phyloP scores from a whole-genome alignment of 1,139 yeast species.

The Saccharomyces hybrid region DNA sequence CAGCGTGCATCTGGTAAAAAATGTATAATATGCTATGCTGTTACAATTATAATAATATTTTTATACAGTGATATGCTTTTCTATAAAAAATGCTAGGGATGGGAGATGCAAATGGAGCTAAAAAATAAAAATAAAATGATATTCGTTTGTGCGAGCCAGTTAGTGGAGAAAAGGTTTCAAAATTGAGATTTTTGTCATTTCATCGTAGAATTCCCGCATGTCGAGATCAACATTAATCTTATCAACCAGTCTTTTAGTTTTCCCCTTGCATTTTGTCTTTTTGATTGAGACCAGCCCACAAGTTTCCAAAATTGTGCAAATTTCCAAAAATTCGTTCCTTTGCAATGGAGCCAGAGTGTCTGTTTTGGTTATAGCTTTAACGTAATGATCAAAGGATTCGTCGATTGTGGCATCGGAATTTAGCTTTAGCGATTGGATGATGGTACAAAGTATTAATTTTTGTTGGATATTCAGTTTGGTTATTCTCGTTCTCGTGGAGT shows the following conservation, averaged over 20 bases:
- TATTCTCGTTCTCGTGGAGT: constrained; percentile 43
- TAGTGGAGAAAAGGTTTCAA: constrained; percentile 13
- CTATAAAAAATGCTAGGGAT: background rate
- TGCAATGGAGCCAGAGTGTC: constrained; percentile 47
- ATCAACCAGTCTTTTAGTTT: constrained; percentile 22
- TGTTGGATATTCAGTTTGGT: constrained; percentile 66
- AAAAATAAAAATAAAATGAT: too few species aligned
- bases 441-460: constrained; percentile 59
- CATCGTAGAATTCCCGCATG: constrained; percentile 27
- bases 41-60: background rate
- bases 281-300: constrained; percentile 40
- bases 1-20: too few species aligned
- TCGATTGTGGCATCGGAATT: constrained; percentile 25
- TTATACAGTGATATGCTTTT: background rate
- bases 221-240: constrained; percentile 26
- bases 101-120: background rate
- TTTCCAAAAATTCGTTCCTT: constrained; percentile 73
- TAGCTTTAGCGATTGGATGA: constrained; percentile 44
- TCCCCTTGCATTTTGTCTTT: constrained; percentile 23
- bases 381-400: constrained; percentile 54
- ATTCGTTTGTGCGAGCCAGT: constrained; percentile 1
- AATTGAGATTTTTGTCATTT: constrained; percentile 26
- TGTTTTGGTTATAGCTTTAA: constrained; percentile 37
- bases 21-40: background rate
- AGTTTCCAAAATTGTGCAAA: constrained; percentile 69